Conservation (phyloP, 192 early-diverging fungal genomes). For the Jimgerdemannia flammicorona region DNA sequence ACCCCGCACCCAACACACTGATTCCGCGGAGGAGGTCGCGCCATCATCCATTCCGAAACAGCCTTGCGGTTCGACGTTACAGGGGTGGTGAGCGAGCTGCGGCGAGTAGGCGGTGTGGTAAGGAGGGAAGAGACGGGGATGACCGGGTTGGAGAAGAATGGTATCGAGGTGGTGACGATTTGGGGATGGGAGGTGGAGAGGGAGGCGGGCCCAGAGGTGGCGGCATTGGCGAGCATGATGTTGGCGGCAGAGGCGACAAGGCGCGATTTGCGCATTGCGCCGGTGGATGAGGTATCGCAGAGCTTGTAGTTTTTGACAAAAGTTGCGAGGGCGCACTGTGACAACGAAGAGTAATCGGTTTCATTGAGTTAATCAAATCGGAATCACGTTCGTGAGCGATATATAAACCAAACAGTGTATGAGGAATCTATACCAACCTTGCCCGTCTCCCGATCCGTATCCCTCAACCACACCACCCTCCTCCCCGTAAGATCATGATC, state of each 20-base stretch:
- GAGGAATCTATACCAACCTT: background rate
- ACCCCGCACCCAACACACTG: conserved; percentile 20
- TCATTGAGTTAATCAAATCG: conserved; percentile 5
- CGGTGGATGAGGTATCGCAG: conserved; percentile 23
- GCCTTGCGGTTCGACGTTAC: conserved; percentile 9
- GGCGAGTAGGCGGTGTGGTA: conserved; percentile 5
- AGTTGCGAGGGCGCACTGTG: conserved; percentile 1
- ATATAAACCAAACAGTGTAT: background rate
- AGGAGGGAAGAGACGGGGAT: conserved; percentile 10
- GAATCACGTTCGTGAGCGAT: background rate
- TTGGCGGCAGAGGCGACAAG: conserved; percentile 5
- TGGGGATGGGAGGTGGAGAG: conserved; percentile 15
- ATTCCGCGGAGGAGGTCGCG: conserved; percentile 5
- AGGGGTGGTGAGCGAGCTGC: conserved; percentile 11
- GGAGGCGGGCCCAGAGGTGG: background rate
- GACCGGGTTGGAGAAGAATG: conserved; percentile 18
- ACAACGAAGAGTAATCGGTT: too few relatives aligned
- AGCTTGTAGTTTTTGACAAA: conserved; percentile 35
- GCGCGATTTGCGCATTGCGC: conserved; percentile 42
- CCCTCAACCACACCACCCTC: conserved; percentile 15
- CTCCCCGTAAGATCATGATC: conserved; percentile 33
- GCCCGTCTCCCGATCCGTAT: background rate
- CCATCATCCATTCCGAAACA: conserved; percentile 4
- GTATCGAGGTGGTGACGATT: background rate
- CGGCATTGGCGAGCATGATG: background rate